phyloP scores from a whole-genome alignment of 768 basidiomycete genomes.

The Tylopilus plumbeoviolaceoides region DNA sequence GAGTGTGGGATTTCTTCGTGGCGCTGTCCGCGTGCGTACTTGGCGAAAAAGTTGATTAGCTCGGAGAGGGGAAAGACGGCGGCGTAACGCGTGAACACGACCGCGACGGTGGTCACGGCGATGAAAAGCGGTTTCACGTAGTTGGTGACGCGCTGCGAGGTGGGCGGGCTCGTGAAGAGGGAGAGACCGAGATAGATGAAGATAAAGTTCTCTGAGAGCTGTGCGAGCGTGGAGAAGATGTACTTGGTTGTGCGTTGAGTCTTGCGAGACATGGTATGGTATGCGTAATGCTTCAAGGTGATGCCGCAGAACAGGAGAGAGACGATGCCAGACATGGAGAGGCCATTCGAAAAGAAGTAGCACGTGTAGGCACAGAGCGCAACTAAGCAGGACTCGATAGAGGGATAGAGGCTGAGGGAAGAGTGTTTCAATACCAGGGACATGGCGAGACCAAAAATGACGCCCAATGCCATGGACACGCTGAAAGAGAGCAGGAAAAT shows the following conservation, averaged over 20 bases:
- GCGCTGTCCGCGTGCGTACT: conserved; percentile 79
- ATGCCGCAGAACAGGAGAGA: conserved; percentile 98
- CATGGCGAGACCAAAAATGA: conserved; percentile 85
- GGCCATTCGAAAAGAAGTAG: conserved; percentile 98
- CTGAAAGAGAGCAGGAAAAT: conserved; percentile 96
- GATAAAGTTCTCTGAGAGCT: conserved; percentile 97
- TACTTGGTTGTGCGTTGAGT: conserved; percentile 94
- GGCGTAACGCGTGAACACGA: conserved; percentile 91
- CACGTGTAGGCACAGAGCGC: conserved; percentile 92
- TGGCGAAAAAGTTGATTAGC: conserved; percentile 89
- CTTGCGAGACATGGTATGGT: conserved; percentile 95
- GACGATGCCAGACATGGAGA: conserved; percentile 94
- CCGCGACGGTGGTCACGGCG: conserved; percentile 83
- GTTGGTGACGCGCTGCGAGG: conserved; percentile 67
- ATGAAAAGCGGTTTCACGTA: conserved; percentile 97
- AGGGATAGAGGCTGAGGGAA: conserved; percentile 78
- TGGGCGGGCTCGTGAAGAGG: conserved; percentile 87
- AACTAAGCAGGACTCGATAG: conserved; percentile 95
- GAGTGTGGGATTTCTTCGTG: conserved; percentile 92
- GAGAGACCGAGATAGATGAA: conserved; percentile 98
- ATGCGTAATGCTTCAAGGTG: conserved; percentile 99
- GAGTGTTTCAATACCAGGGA: conserved; percentile 95
- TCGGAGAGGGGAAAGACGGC: conserved; percentile 96
- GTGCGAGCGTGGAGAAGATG: conserved; percentile 91
- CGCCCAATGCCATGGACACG: conserved; percentile 91